These are phyloP conservation scores for Curvularia verruculosa DNA, from an alignment of 2,329 filamentous ascomycete species.

Conservation along the genomic window DNA sequence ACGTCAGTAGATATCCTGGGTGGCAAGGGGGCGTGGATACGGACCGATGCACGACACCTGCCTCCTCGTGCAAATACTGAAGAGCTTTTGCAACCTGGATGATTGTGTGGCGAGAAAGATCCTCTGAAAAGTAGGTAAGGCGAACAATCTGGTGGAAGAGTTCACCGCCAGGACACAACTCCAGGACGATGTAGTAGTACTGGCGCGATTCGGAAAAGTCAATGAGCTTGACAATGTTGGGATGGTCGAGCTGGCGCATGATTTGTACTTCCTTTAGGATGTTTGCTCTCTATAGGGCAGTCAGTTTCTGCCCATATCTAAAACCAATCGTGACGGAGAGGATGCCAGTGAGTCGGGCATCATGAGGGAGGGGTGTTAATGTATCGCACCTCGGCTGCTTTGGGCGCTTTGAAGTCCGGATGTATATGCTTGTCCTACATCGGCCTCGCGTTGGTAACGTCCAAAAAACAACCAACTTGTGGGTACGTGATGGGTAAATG, in stretches of 20 bases:
- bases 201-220: slow-evolving; percentile 93
- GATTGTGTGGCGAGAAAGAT: slow-evolving; percentile 93
- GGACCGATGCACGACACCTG: slow-evolving; percentile 95
- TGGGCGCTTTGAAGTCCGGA: slow-evolving; percentile 91
- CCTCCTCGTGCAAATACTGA: slow-evolving; percentile 92
- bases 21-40: slow-evolving; percentile 39
- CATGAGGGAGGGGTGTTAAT: slow-evolving; percentile 24
- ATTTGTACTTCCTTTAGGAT: slow-evolving; percentile 99
- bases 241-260: slow-evolving; percentile 95
- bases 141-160: slow-evolving; percentile 98
- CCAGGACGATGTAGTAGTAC: slow-evolving; percentile 97
- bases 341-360: slow-evolving; percentile 42
- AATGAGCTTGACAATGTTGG: slow-evolving; percentile 91
- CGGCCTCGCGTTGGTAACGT: slow-evolving; percentile 58
- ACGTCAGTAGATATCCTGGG: slow-evolving; percentile 44
- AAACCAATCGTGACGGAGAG: slow-evolving; percentile 25
- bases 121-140: slow-evolving; percentile 97
- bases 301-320: slow-evolving; percentile 48
- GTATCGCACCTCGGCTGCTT: slow-evolving; percentile 91
- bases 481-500: slow-evolving; percentile 26
- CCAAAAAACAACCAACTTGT: slow-evolving; percentile 37
- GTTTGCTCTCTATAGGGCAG: slow-evolving; percentile 77
- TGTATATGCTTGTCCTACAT: slow-evolving; percentile 88
- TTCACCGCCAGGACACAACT: slow-evolving; percentile 93
- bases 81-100: slow-evolving; percentile 92